These are phyloP conservation scores for Yarrowia yakushimensis DNA, from an alignment of 805 yeast genomes.

Conservation along the genomic window DNA sequence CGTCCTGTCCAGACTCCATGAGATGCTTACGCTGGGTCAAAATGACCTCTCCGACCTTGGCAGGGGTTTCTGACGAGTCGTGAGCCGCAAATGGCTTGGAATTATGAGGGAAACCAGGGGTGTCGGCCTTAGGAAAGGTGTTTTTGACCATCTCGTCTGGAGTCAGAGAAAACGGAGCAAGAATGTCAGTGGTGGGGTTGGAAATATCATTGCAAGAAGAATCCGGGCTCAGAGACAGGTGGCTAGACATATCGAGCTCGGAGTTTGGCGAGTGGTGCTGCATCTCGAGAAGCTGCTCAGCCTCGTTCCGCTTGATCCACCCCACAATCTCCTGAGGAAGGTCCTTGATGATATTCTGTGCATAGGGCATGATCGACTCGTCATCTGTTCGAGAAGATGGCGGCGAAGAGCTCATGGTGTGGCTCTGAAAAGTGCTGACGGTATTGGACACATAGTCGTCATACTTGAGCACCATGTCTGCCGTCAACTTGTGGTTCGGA, in stretches of 20 bases:
- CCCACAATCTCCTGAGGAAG: conserved; percentile 10
- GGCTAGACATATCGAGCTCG: not conserved
- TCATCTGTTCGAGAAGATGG: not conserved
- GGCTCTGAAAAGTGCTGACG: not conserved
- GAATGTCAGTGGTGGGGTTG: not conserved
- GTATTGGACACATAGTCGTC: conserved; percentile 17
- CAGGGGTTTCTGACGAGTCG: conserved; percentile 18
- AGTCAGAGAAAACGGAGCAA: conserved; percentile 12
- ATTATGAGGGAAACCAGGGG: conserved; percentile 4
- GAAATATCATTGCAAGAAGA: not conserved
- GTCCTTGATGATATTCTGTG: conserved; percentile 15
- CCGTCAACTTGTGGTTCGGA: conserved; percentile 7
- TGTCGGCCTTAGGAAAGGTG: conserved; percentile 9
- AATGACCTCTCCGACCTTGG: conserved; percentile 12
- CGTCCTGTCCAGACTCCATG: conserved; percentile 16
- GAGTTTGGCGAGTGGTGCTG: conserved; percentile 16
- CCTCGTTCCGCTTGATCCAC: conserved; percentile 19
- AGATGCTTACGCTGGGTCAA: conserved; percentile 19
- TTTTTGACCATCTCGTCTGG: conserved; percentile 4
- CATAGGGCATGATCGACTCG: conserved; percentile 5
- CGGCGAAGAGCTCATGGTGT: not conserved
- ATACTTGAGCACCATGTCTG: conserved; percentile 19
- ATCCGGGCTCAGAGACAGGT: not conserved
- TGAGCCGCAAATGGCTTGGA: not conserved
- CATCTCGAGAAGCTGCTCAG: not conserved